phyloP scores from a whole-genome alignment of 148 eudicot genomes.

The Heliamphora exappendiculata region DNA sequence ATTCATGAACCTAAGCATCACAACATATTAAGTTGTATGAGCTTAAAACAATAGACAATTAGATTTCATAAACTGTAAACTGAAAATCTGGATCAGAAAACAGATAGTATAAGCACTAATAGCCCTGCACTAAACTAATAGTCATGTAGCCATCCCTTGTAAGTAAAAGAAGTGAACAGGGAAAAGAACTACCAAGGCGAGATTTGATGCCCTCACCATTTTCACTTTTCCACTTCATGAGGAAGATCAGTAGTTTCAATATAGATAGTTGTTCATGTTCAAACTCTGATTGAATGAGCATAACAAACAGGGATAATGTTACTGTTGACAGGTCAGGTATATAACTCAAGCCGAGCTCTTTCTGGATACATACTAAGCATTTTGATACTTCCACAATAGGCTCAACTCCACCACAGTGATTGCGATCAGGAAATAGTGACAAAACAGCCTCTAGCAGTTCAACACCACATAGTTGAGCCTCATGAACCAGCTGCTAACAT shows the following conservation, averaged over 20 bases:
- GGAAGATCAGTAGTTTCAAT: slow-evolving; percentile 44
- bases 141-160: not conserved
- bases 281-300: slow-evolving; percentile 49
- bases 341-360: slow-evolving; percentile 69
- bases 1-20: too few species aligned
- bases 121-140: not conserved
- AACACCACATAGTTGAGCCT: slow-evolving; percentile 61
- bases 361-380: slow-evolving; percentile 49
- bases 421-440: slow-evolving; percentile 32
- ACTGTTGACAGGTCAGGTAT: slow-evolving; percentile 44
- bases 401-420: slow-evolving; percentile 40
- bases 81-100: not conserved
- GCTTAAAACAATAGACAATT: not conserved
- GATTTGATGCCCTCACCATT: slow-evolving; percentile 39
- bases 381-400: slow-evolving; percentile 42
- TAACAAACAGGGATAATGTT: slow-evolving; percentile 44
- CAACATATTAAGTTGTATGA: not conserved
- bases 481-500: slow-evolving; percentile 48
- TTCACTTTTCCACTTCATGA: slow-evolving; percentile 63
- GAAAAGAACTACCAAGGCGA: not conserved
- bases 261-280: slow-evolving; percentile 70
- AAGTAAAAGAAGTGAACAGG: not conserved
- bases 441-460: slow-evolving; percentile 54
- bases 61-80: not conserved
- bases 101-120: not conserved